Base-by-base conservation (phyloP, 1,139 yeast genomes). In the Yamadazyma siamensis region DNA sequence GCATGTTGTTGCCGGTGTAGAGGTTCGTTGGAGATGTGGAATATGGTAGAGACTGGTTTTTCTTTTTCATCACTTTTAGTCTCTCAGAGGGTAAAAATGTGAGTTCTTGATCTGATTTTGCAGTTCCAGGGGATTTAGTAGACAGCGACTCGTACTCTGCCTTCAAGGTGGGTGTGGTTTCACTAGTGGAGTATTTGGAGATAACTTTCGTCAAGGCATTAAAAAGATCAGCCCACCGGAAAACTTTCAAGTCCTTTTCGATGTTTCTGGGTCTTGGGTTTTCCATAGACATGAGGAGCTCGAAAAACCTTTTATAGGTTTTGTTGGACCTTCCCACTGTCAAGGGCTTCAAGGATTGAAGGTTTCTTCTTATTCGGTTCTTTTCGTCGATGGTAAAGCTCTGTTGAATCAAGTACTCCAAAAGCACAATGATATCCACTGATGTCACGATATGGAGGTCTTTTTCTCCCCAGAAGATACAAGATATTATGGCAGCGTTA, bases 201-300 rank as follows among this genome's bases (percentile, higher is more conserved):
- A 79, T 63, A n/a, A 80, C 82, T 46, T 77, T 80, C 24, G 62
- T 57, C 31, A 80, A 51, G 0, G 88, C 88, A 25, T 57, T 61
- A 23, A 62, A 67, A 21, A 80, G 56, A 32, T 69, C 67, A 14
- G 56, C 46, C 88, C 88, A 80, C 21, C 64, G 63, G 45, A 80
- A 77, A 4, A 80, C 87, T 49, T 80, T 80, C 39, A 80, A 75
- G 48, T 80, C 85, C 49, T 81, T 81, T 46, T 79, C 87, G 33
- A 81, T 81, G 46, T 79, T 80, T 25, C 88, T 59, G 4, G 88
- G 88, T 41, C 80, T 65, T 2, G 89, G 88, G 31, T 70, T 69
- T 21, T 73, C 75, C 65, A 75, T 80, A 25, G 70, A 58, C 87
- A 81, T 81, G 32, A 80, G 67, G 27, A 75, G 54, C 35, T 69